These are phyloP conservation scores for Stropharia rugosoannulata DNA, from an alignment of 768 basidiomycete species.

Conservation along the genomic window DNA sequence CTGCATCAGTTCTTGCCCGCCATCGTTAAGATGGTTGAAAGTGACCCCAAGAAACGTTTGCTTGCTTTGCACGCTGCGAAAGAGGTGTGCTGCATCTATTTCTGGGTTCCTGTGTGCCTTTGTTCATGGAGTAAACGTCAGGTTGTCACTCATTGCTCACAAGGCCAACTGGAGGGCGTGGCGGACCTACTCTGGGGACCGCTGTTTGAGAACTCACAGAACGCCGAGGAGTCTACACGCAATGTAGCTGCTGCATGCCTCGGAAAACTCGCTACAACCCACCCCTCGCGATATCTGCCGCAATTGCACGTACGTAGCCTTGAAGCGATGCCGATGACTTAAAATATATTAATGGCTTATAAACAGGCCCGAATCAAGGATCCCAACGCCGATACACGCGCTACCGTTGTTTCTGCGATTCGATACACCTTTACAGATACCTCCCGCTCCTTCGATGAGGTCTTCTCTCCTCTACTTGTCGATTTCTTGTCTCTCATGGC, in stretches of 20 bases:
- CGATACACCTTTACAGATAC: constrained; percentile 93
- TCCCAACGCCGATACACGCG: constrained; percentile 67
- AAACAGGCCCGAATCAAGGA: constrained; percentile 68
- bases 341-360: neutral
- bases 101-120: neutral
- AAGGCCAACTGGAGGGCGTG: constrained; percentile 79
- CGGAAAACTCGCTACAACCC: constrained; percentile 91
- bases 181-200: constrained; percentile 92
- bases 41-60: constrained; percentile 75
- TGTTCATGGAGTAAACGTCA: constrained; percentile 23
- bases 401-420: constrained; percentile 90
- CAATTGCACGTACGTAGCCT: constrained; percentile 74
- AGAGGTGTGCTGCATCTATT: constrained; percentile 54
- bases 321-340: neutral
- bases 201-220: constrained; percentile 88
- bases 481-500: constrained; percentile 90
- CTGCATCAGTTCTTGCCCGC: constrained; percentile 82
- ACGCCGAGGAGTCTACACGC: constrained; percentile 85
- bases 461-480: constrained; percentile 83
- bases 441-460: constrained; percentile 82
- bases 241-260: constrained; percentile 97
- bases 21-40: constrained; percentile 77
- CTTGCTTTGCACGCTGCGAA: constrained; percentile 91
- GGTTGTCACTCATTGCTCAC: constrained; percentile 91
- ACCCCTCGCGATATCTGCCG: constrained; percentile 87